These are phyloP conservation scores for Kwoniella sp. DNA, from an alignment of 768 basidiomycete genomes.

Conservation along the genomic window DNA sequence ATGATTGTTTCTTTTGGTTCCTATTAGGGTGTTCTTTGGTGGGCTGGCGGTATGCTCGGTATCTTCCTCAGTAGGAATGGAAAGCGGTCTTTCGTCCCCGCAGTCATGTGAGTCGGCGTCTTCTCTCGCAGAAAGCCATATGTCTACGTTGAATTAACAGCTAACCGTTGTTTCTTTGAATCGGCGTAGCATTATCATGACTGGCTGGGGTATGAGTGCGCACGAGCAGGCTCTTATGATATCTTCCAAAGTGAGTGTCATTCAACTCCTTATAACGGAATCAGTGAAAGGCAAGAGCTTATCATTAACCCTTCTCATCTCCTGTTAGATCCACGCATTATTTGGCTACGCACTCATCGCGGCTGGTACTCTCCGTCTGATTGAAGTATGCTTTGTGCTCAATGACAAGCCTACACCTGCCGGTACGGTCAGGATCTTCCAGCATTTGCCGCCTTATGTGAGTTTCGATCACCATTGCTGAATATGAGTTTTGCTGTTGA, in stretches of 20 bases:
- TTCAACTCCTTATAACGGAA: no score
- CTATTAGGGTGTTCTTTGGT: constrained; percentile 64
- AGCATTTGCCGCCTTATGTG: constrained; percentile 86
- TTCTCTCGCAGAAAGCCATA: no score
- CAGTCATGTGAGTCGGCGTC: constrained; percentile 65
- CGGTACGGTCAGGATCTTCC: constrained; percentile 66
- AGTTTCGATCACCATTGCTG: constrained; percentile 53
- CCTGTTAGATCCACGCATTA: constrained; percentile 69
- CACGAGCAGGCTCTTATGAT: constrained; percentile 82
- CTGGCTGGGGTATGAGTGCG: constrained; percentile 89
- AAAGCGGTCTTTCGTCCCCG: constrained; percentile 65
- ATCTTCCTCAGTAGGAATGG: constrained; percentile 64
- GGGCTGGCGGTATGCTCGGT: constrained; percentile 87
- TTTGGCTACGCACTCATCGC: constrained; percentile 86
- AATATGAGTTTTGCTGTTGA: no score
- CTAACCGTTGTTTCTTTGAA: not conserved
- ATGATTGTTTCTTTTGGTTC: not conserved
- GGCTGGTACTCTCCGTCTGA: constrained; percentile 74
- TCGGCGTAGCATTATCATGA: constrained; percentile 70
- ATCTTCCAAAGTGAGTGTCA: constrained; percentile 71
- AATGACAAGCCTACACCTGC: constrained; percentile 49
- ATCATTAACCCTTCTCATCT: not conserved
- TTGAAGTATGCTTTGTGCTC: constrained; percentile 80
- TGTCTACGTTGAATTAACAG: no score
- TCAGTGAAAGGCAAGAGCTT: no score